A percentile compares a stretch with the other conserved stretches of the same genome.
Evolutionary conservation across 2,329 filamentous ascomycete species (phyloP).

Genomic region (Aspergillus sergii): DNA sequence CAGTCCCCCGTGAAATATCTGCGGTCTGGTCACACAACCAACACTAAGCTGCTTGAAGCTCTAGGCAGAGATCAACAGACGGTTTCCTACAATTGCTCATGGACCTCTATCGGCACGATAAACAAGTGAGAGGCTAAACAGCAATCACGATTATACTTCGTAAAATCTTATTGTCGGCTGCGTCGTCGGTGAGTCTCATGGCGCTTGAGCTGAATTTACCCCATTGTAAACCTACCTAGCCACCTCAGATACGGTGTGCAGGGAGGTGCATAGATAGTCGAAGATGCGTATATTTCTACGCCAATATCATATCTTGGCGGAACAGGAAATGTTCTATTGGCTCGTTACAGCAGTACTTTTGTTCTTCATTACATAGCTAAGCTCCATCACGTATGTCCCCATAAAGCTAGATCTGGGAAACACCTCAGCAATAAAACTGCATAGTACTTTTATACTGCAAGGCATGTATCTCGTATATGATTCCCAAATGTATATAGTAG

Average conservation of each 20-base stretch:
- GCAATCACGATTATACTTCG: background rate
- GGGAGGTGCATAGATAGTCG: background rate
- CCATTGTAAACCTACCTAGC: background rate
- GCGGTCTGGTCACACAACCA: background rate
- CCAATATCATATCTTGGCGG: background rate
- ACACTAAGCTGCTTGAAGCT: background rate
- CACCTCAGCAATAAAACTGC: background rate
- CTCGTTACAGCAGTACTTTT: background rate
- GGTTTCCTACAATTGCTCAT: background rate
- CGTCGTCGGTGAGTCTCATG: background rate
- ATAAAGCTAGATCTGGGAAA: background rate
- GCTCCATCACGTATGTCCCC: background rate
- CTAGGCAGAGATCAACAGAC: background rate
- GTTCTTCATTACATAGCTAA: background rate
- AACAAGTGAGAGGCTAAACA: background rate
- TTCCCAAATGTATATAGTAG: background rate
- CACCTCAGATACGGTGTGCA: background rate
- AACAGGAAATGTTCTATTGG: background rate
- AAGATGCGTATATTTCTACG: background rate
- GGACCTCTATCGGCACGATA: background rate
- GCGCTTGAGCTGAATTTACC: background rate
- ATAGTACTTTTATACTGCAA: background rate
- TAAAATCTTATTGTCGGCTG: background rate
- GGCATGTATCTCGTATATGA: background rate
- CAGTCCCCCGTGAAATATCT: constrained; percentile 8